Evolutionary conservation across 768 basidiomycete genomes (phyloP), one percentile per base, ranked within the genome.

Genomic region (Galerina sulciceps): DNA sequence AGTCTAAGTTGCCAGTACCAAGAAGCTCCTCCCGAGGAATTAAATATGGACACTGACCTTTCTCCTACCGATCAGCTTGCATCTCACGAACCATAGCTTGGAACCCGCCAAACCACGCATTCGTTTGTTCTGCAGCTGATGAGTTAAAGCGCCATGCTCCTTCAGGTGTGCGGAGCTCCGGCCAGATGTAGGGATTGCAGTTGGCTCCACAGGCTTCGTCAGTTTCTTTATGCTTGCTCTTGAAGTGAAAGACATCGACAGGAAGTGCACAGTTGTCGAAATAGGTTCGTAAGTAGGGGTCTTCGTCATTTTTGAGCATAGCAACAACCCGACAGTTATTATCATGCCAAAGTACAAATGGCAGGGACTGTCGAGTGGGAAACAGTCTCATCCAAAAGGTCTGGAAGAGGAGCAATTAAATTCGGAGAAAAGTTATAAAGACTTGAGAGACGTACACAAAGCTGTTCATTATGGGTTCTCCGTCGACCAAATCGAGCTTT

Each of bases 41-140:
- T 4, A 5, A 13, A 17, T 23, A 40, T 17, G 58, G 58, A 8
- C n/a, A 17, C 10, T 18, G 15, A 5, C 52, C 52, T 17, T 50
- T 46, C 20, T 36, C 10, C 44, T 44, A 77, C 20, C 69, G 20
- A 8, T 60, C 53, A 0, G 47, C 65, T 5, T 42, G 44, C 78
- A 79, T 79, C 53, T 76, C 77, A n/a, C n/a, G n/a, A n/a, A n/a
- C n/a, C n/a, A n/a, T n/a, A n/a, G n/a, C n/a, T n/a, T n/a, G n/a
- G n/a, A 0, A 80, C 57, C 75, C 74, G 0, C 76, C 75, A 20
- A 81, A 52, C 81, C 81, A 82, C 0, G 69, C 71, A 58, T 82
- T 82, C 0, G 69, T 62, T 52, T 79, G 77, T 46, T 82, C 76
- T 0, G 75, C 74, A 1, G 67, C 61, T 0, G 76, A 81, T 0